These are phyloP conservation scores for Alternaria sp. DNA, from an alignment of 2,329 filamentous ascomycete genomes.

Conservation along the genomic window DNA sequence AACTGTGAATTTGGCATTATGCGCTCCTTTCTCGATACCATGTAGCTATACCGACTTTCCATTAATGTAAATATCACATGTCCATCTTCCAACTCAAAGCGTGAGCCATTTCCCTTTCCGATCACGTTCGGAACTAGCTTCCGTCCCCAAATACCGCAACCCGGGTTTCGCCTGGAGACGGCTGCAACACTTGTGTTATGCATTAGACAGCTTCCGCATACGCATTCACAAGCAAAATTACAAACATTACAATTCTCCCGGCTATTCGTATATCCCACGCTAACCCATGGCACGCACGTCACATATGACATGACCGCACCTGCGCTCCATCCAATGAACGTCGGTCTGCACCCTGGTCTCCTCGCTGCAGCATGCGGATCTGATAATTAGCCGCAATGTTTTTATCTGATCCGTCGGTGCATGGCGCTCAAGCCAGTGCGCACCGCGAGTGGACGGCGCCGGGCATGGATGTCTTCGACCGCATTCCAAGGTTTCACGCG, in stretches of 20 bases:
- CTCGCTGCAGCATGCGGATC: slow-evolving; percentile 38
- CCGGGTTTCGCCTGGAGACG: background rate
- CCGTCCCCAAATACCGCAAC: background rate
- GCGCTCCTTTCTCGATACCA: background rate
- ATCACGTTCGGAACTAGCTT: background rate
- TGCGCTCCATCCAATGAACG: slow-evolving; percentile 5
- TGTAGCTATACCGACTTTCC: background rate
- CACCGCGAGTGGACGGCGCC: background rate
- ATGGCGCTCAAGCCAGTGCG: slow-evolving; percentile 6
- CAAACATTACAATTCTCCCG: no score
- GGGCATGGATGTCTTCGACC: background rate
- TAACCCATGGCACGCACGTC: slow-evolving; percentile 14
- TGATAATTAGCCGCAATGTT: slow-evolving; percentile 37
- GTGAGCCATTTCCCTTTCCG: background rate
- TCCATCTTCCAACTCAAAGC: background rate
- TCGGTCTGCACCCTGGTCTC: no score
- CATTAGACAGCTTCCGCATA: slow-evolving; percentile 7
- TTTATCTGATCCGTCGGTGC: slow-evolving; percentile 17
- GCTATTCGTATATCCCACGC: background rate
- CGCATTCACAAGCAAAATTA: background rate
- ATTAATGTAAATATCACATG: background rate
- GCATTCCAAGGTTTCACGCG: slow-evolving; percentile 9
- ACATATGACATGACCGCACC: background rate
- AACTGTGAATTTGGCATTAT: slow-evolving; percentile 25
- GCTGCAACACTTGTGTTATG: background rate